Evolutionary conservation across 2,329 filamentous ascomycete genomes (phyloP), one percentile per base, ranked within the genome.

Genomic region (Talaromyces funiculosus): DNA sequence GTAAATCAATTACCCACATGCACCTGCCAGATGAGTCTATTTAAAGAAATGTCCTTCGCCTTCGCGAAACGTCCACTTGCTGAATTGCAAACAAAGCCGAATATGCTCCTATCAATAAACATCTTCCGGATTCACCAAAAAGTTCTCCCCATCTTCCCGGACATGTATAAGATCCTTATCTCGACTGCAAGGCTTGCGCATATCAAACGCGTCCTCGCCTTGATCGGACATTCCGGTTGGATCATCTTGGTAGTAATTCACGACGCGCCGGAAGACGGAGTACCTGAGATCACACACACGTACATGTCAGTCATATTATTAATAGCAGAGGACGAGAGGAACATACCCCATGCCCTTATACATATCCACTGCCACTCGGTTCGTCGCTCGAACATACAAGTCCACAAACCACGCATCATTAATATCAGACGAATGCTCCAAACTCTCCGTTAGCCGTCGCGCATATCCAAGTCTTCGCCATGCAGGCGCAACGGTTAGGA

Each of bases 381-480:
- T 99, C 70, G 91, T 92, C 64, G 87, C 88, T 45, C 94, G 83
- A 49, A 99, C 94, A 71, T 96, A 99, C 55, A 99, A 77, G 74
- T 99, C 94, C 47, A 97, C 90, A 72, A 99, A 99, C 90, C 91
- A 97, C 49, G 91, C 88, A 64, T 95, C 81, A 66, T 91, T 87
- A 55, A 86, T 87, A 67, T 97, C 89, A 42, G 90, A 91, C 2
- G 86, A 87, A n/a, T 82, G 81, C 75, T 97, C 93, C 31, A 99
- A 82, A 60, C 90, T 86, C 69, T 89, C 84, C 0, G 89, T 92
- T 38, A 99, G 82, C 49, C 89, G 87, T 62, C 89, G 90, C 55
- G 93, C 94, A 68, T 97, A 89, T 16, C 94, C 93, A 16, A 94
- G 83, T 45, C 94, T 85, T 29, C 94, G 87, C 54, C 91, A 91